Percentiles rank a stretch among this genome's conserved stretches.
These are phyloP conservation scores for Nigrospora sphaerica DNA, from an alignment of 2,329 filamentous ascomycete genomes.

Conservation along the genomic window DNA sequence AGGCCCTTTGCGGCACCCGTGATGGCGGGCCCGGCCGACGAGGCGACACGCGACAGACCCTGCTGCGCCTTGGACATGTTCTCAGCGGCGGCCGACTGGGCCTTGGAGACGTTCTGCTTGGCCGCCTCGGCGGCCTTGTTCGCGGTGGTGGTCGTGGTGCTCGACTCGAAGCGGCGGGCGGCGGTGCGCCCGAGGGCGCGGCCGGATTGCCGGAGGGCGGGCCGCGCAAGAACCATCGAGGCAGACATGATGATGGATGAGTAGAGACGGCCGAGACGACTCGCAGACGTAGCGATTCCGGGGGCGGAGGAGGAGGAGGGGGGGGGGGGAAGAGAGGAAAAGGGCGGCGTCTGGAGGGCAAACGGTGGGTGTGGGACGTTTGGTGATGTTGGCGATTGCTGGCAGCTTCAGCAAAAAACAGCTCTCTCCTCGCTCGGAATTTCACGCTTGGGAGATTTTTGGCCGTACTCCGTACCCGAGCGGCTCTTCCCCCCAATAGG, in stretches of 20 bases:
- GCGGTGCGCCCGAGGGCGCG: constrained; percentile 22
- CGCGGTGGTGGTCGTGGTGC: constrained; percentile 38
- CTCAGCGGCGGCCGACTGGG: constrained; percentile 34
- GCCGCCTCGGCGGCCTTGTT: constrained; percentile 32
- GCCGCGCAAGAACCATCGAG: constrained; percentile 16
- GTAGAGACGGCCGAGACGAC: constrained; percentile 1
- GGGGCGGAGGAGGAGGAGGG: constrained; percentile 7
- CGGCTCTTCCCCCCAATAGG: no score
- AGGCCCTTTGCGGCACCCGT: constrained; percentile 64
- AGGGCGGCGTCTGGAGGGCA: no score
- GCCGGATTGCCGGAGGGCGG: constrained; percentile 23
- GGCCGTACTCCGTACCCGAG: no score
- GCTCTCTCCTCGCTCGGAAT: constrained; percentile 2
- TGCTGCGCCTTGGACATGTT: constrained; percentile 63
- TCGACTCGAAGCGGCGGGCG: constrained; percentile 55
- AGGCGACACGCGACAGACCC: constrained; percentile 74
- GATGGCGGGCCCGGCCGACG: constrained; percentile 72
- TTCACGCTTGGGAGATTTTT: constrained; percentile 1
- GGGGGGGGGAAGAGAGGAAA: constrained; percentile 7
- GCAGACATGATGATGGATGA: constrained; percentile 18
- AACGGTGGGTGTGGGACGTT: no score
- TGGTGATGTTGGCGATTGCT: neutral
- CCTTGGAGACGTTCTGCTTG: constrained; percentile 34
- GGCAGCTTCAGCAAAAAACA: constrained; percentile 1
- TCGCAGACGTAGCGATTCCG: constrained; percentile 2